Conservation (phyloP, 2,329 filamentous ascomycete genomes). For the Xylaria polymorpha region DNA sequence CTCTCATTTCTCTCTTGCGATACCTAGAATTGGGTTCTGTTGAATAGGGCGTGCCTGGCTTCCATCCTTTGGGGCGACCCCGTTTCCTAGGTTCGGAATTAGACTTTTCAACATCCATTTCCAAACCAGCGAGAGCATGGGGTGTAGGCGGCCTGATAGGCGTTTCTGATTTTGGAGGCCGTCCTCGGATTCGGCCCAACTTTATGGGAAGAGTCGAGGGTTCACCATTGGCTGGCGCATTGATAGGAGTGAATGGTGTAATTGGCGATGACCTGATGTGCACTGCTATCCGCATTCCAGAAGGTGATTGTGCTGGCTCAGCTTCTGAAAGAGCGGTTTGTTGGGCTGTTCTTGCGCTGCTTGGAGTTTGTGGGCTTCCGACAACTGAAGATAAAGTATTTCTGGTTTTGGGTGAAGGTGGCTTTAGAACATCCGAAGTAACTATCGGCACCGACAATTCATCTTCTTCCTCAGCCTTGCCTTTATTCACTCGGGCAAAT, state of each 20-base stretch:
- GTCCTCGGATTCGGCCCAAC: constrained; percentile 19
- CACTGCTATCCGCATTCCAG: constrained; percentile 41
- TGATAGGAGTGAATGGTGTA: constrained; percentile 37
- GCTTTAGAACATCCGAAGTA: constrained; percentile 34
- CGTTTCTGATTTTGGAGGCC: constrained; percentile 26
- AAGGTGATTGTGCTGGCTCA: constrained; percentile 27
- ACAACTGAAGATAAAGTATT: constrained; percentile 22
- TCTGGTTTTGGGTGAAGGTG: constrained; percentile 8
- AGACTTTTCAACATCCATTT: constrained; percentile 28
- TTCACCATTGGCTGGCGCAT: constrained; percentile 23
- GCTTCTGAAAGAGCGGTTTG: constrained; percentile 11
- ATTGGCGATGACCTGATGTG: constrained; percentile 45
- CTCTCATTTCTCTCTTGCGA: constrained; percentile 35
- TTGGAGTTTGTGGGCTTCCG: constrained; percentile 22
- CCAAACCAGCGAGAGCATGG: constrained; percentile 19
- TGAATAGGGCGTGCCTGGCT: constrained; percentile 50
- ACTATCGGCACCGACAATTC: constrained; percentile 32
- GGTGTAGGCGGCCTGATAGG: constrained; percentile 19
- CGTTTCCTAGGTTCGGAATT: constrained; percentile 49
- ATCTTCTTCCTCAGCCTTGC: constrained; percentile 23
- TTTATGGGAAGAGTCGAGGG: constrained; percentile 18
- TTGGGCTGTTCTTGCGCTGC: constrained; percentile 13
- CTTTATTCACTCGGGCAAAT: neutral
- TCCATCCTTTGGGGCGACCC: constrained; percentile 64
- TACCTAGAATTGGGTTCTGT: constrained; percentile 36